Conservation (phyloP, 306 rosid species). For the Rubus parviflorus region DNA sequence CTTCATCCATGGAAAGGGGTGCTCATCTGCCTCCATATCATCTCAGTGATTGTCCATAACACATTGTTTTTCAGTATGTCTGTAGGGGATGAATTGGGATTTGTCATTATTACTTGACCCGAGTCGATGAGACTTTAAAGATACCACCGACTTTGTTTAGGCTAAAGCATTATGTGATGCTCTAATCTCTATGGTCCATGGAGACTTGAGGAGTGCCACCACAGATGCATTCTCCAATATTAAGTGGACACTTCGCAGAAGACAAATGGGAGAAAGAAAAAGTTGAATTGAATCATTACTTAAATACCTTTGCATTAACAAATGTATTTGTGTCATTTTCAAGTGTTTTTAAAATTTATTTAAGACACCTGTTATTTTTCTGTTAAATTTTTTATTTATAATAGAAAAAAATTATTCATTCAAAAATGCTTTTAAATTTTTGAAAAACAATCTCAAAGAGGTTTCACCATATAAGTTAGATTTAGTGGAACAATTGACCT, state of each 20-base stretch:
- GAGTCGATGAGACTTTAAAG: constrained; percentile 6
- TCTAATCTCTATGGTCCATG: not conserved
- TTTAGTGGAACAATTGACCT: too few species aligned
- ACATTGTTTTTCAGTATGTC: not conserved
- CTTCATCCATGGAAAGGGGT: not conserved
- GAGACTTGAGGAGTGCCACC: not conserved
- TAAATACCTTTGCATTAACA: not conserved
- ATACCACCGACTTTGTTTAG: not conserved
- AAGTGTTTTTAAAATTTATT: too few species aligned
- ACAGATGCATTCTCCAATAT: not conserved
- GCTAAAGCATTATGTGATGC: not conserved
- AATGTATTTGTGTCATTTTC: not conserved
- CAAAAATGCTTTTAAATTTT: too few species aligned
- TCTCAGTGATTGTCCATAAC: constrained; percentile 20
- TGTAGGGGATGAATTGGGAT: not conserved
- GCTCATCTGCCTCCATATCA: not conserved
- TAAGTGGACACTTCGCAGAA: not conserved
- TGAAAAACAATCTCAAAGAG: too few species aligned
- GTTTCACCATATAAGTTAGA: too few species aligned
- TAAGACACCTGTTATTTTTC: too few species aligned
- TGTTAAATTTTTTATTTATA: too few species aligned
- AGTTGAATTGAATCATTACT: not conserved
- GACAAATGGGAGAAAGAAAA: not conserved
- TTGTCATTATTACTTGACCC: not conserved
- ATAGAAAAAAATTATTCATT: too few species aligned